Evolutionary conservation across 768 basidiomycete species (phyloP).

Genomic region (Amanita muscaria): DNA sequence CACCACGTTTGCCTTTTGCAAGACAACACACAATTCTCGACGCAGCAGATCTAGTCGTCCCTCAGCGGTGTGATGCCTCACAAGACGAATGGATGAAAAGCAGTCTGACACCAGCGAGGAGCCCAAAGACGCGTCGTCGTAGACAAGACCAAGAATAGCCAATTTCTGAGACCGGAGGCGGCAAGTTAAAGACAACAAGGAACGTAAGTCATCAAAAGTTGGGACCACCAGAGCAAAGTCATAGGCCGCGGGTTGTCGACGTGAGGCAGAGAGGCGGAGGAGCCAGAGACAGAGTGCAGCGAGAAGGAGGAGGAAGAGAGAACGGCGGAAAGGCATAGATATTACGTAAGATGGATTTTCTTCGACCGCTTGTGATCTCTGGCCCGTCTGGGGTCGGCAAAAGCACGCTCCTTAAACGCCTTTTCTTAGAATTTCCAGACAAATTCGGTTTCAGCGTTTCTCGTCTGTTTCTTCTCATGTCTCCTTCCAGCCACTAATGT

Average conservation of each 20-base stretch:
- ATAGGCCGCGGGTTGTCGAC: too few relatives aligned
- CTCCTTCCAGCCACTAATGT: slow-evolving; percentile 9
- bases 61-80: neutral
- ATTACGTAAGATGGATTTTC: slow-evolving; percentile 28
- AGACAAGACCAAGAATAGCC: slow-evolving; percentile 23
- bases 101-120: neutral
- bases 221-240: slow-evolving; percentile 30
- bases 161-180: slow-evolving; percentile 23
- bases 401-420: slow-evolving; percentile 75
- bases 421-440: slow-evolving; percentile 75
- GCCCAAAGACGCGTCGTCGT: slow-evolving; percentile 10
- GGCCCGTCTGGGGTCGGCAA: slow-evolving; percentile 94
- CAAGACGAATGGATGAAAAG: neutral
- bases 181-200: slow-evolving; percentile 28
- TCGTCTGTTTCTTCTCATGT: slow-evolving; percentile 36
- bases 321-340: slow-evolving; percentile 5
- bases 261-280: too few relatives aligned
- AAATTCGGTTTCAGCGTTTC: slow-evolving; percentile 92
- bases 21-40: neutral
- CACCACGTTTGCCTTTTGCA: neutral
- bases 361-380: slow-evolving; percentile 78
- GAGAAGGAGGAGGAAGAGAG: neutral
- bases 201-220: slow-evolving; percentile 22
- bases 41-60: neutral
- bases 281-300: slow-evolving; percentile 3